Base-by-base conservation (phyloP, 2,329 filamentous ascomycete species). In the Herpotrichia juniperi region DNA sequence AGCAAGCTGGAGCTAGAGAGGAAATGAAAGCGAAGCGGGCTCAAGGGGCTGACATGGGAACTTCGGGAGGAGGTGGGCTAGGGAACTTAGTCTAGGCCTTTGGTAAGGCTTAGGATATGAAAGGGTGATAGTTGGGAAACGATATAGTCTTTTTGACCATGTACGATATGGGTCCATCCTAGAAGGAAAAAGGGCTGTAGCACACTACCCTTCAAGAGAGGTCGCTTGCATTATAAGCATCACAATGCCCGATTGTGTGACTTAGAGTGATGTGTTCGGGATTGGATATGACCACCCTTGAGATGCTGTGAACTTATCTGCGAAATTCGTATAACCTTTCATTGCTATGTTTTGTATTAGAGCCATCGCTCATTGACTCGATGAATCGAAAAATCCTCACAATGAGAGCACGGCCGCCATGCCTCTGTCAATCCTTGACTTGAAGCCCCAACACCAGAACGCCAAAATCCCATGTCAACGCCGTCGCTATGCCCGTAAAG, bases 21-120 rank as follows among this genome's bases (percentile, higher is more conserved):
- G 69, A 66, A 17, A 66, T 77, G 28, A 59, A 70, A 53, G 54
- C 75, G 57, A 73, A 74, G 61, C 48, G 65, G 50, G 52, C 72
- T 34, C 58, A 71, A 17, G 67, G 72, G 4, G 71, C 72, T 61
- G 74, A 73, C 42, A 78, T 69, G 7, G 78, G 78, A 9, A 68
- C 75, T 3, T 54, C 77, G 46, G 77, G 80, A 66, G 66, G 66
- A 22, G 77, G 78, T n/a, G 78, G 77, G 2, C 76, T 78, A 32
- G 79, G 78, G 42, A 73, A 71, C 48, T 62, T 64, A 2, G 65
- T 70, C 16, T 31, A 39, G 21, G 24, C 8, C 4, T n/a, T n/a
- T n/a, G n/a, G 42, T 22, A 10, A 16, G 31, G 5, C 7, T 37
- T 4, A 25, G 19, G 24, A 37, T 26, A 14, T 24, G n/a, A 34